Conservation (phyloP, 225 moss, liverwort and hornwort species). For the Bryoerythrophyllum caledonicum region DNA sequence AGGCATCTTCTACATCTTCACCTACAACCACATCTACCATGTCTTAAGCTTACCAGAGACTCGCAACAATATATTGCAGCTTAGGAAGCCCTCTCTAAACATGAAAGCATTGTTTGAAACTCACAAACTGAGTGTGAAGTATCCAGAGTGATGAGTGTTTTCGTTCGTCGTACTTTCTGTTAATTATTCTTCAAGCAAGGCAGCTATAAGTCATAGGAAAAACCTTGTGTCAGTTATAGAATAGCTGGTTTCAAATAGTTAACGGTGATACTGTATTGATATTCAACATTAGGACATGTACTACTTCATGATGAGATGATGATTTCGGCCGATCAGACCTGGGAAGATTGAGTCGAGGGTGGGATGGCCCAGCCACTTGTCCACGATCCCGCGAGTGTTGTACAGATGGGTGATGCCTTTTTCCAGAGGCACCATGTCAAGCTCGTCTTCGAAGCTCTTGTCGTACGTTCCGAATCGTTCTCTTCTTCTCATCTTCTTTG, state of each 20-base stretch:
- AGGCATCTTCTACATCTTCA: not conserved
- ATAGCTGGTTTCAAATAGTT: no score
- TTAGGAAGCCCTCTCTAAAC: no score
- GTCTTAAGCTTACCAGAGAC: not conserved
- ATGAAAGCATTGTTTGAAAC: no score
- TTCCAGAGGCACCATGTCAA: conserved; percentile 71
- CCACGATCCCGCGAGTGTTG: conserved; percentile 76
- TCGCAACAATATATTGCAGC: not conserved
- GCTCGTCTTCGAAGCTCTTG: conserved; percentile 71
- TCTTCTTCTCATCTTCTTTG: conserved; percentile 69
- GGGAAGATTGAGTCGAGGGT: conserved; percentile 75
- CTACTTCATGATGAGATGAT: not conserved
- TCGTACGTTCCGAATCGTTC: conserved; percentile 67
- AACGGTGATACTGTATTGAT: no score
- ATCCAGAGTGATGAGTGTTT: no score
- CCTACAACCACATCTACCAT: not conserved
- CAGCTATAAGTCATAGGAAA: no score
- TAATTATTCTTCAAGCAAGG: no score
- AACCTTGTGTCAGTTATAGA: no score
- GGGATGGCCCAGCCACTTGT: conserved; percentile 82
- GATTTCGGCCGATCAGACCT: conserved; percentile 39
- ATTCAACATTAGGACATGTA: no score
- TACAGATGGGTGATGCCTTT: conserved; percentile 69
- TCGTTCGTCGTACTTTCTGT: no score
- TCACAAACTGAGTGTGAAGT: no score